Base-by-base conservation (phyloP, 495 filamentous ascomycete species). In the Neurospora sp. region DNA sequence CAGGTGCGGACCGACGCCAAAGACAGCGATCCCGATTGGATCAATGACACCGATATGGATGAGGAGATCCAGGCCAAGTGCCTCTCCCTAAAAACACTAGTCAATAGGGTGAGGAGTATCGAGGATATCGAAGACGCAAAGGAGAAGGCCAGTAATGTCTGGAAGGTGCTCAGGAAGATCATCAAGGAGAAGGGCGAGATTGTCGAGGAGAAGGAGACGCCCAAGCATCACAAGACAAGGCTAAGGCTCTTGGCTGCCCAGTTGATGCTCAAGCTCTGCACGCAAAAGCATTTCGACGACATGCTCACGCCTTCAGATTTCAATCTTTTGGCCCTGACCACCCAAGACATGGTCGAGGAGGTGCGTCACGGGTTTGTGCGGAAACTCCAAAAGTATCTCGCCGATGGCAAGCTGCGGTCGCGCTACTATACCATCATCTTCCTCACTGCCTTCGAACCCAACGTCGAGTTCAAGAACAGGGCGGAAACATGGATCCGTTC, bases 341-440 rank as follows among this genome's bases (percentile, higher is more conserved):
- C 90, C 4, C 96, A 98, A 76, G 95, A 98, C 75, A 83, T 84
- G 6, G 82, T 89, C n/a, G 79, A 86, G 4, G 85, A 90, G 75
- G 93, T 98, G 53, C 90, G 96, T 39, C 86, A 84, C 68, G 89
- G 87, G 0, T 98, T 98, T 73, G 83, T 96, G 68, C 88, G 88
- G 75, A 91, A 93, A 72, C 84, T 99, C 38, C 94, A 96, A 79
- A 98, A 97, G 82, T 92, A 94, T 76, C 87, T 94, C 3, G 89
- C 88, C 4, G 86, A 89, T 27, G 82, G 84, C 41, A 89, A 88
- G 74, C 86, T 99, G 8, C 86, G 90, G 2, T 77, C 86, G 14
- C 88, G 96, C 8, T 99, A 93, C 86, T 96, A 96, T 78, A 91
- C 91, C 8, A 89, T 97, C 59, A 86, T 95, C 6, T 98, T 96